Percentiles rank a stretch among this genome's conserved stretches.
phyloP scores from a whole-genome alignment of 352 stramenopile species.

The Pythium pectinolyticum region DNA sequence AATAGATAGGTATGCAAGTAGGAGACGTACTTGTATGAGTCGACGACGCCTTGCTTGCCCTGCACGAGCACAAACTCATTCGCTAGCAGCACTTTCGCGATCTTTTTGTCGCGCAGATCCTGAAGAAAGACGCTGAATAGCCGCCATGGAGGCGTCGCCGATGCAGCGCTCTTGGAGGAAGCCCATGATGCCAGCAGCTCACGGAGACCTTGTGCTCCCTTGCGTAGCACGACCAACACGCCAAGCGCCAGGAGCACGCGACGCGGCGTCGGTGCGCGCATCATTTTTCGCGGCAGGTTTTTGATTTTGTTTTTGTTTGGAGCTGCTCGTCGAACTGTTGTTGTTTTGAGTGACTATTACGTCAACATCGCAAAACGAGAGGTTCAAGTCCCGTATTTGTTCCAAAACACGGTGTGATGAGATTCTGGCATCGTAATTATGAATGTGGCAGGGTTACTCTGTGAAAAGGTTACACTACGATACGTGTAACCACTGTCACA shows the following conservation, averaged over 20 bases:
- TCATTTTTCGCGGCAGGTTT: not conserved
- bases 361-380: constrained; percentile 22
- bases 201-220: constrained; percentile 34
- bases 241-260: constrained; percentile 37
- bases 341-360: constrained; percentile 5
- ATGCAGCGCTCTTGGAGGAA: constrained; percentile 19
- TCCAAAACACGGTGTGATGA: constrained; percentile 5
- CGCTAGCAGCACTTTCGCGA: constrained; percentile 68
- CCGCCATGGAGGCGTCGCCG: constrained; percentile 37
- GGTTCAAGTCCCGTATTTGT: not conserved
- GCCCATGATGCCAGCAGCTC: constrained; percentile 27
- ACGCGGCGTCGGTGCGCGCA: constrained; percentile 25
- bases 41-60: constrained; percentile 32
- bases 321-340: no score
- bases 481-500: no score
- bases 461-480: no score
- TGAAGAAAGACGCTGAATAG: constrained; percentile 75
- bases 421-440: not conserved
- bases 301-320: not conserved
- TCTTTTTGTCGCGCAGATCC: constrained; percentile 44
- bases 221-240: constrained; percentile 45
- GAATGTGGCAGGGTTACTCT: no score
- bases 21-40: constrained; percentile 57
- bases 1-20: not conserved
- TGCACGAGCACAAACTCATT: constrained; percentile 60